phyloP scores from a whole-genome alignment of 306 rosid species.

The cucumber (Cucumis sativus) region Cucumber_9930_V3 NC_026659.2:31594501-31595000 shows the following conservation, averaged over 20 bases:
- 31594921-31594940: conserved; percentile 36
- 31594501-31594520: neutral
- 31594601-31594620: neutral
- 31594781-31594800: conserved; percentile 44
- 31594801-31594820: conserved; percentile 64
- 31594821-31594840: conserved; percentile 27
- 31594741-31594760: conserved; percentile 40
- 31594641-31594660: conserved; percentile 34
- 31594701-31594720: conserved; percentile 51
- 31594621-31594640: neutral
- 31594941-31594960: neutral
- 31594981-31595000: too few species aligned
- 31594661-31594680: conserved; percentile 41
- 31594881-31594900: conserved; percentile 39
- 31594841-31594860: conserved; percentile 11
- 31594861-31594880: conserved; percentile 53
- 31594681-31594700: conserved; percentile 11
- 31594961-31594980: neutral
- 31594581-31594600: neutral
- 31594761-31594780: conserved; percentile 35
- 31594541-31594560: neutral
- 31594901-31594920: conserved; percentile 64
- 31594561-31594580: neutral
- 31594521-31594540: neutral
- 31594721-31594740: conserved; percentile 77